Conservation (phyloP, 495 filamentous ascomycete species). For the Lichenothelia convexa region DNA sequence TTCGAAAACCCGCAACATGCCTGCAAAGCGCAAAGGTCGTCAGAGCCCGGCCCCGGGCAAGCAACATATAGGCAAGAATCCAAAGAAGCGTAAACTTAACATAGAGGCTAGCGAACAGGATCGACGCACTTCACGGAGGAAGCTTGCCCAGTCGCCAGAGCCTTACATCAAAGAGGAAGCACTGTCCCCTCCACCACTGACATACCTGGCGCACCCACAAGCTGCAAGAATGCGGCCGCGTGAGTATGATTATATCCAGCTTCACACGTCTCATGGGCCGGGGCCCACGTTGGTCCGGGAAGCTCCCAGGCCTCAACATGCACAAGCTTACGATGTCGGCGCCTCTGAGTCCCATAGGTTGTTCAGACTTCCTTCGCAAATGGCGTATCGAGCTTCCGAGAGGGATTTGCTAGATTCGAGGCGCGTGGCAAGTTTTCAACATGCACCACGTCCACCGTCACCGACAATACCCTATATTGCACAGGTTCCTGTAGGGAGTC, state of each 20-base stretch:
- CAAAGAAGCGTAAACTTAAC: neutral
- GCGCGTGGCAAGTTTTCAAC: constrained; percentile 36
- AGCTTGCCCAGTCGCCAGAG: constrained; percentile 11
- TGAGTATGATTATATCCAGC: no score
- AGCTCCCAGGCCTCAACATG: no score
- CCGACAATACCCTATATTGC: constrained; percentile 11
- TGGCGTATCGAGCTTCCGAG: constrained; percentile 23
- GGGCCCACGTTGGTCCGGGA: no score
- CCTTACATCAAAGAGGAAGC: constrained; percentile 77
- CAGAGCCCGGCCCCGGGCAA: neutral
- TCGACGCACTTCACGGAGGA: constrained; percentile 1
- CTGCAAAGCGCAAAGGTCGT: neutral
- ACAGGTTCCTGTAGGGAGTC: constrained; percentile 9
- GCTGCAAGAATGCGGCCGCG: no score
- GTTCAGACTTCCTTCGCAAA: constrained; percentile 25
- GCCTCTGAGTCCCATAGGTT: constrained; percentile 22
- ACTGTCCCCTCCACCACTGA: constrained; percentile 44
- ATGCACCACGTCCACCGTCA: constrained; percentile 21
- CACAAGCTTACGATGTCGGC: constrained; percentile 16
- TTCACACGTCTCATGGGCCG: no score
- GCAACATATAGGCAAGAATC: neutral
- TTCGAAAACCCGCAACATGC: no score
- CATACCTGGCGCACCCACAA: constrained; percentile 2
- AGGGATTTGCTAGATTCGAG: constrained; percentile 39
- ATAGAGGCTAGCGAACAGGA: neutral